Percentiles rank a stretch among this genome's conserved stretches.
phyloP scores from a whole-genome alignment of 345 rosid genomes.

The Populus simonii region DNA sequence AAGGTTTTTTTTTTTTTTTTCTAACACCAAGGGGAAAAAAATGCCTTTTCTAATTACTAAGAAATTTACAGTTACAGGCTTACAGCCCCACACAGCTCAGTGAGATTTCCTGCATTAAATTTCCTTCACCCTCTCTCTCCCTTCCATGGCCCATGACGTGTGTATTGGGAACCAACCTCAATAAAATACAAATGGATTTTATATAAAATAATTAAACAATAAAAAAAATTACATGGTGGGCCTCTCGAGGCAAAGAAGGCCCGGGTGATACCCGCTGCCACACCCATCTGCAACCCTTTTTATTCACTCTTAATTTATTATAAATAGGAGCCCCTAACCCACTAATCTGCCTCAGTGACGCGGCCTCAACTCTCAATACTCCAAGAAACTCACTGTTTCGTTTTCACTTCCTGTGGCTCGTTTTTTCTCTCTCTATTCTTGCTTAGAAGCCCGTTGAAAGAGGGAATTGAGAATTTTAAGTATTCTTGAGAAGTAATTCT shows the following conservation, averaged over 20 bases:
- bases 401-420: not conserved
- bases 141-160: slow-evolving; percentile 29
- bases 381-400: slow-evolving; percentile 17
- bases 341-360: slow-evolving; percentile 10
- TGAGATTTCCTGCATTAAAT: slow-evolving; percentile 43
- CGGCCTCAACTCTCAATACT: slow-evolving; percentile 7
- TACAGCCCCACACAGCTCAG: slow-evolving; percentile 15
- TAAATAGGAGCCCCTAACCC: slow-evolving; percentile 41
- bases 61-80: not conserved
- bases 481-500: not conserved
- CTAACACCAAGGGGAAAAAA: not conserved
- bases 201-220: not conserved
- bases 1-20: too few relatives aligned
- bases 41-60: not conserved
- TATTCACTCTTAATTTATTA: slow-evolving; percentile 26
- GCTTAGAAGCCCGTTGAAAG: not conserved
- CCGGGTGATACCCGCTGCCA: slow-evolving; percentile 64
- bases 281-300: slow-evolving; percentile 33
- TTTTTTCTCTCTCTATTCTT: not conserved
- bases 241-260: slow-evolving; percentile 45
- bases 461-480: not conserved
- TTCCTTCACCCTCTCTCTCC: slow-evolving; percentile 1
- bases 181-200: not conserved
- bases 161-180: slow-evolving; percentile 34
- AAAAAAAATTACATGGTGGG: slow-evolving; percentile 35